Base-by-base conservation (phyloP, 2,329 filamentous ascomycete genomes). In the Ophiostoma ips region DNA sequence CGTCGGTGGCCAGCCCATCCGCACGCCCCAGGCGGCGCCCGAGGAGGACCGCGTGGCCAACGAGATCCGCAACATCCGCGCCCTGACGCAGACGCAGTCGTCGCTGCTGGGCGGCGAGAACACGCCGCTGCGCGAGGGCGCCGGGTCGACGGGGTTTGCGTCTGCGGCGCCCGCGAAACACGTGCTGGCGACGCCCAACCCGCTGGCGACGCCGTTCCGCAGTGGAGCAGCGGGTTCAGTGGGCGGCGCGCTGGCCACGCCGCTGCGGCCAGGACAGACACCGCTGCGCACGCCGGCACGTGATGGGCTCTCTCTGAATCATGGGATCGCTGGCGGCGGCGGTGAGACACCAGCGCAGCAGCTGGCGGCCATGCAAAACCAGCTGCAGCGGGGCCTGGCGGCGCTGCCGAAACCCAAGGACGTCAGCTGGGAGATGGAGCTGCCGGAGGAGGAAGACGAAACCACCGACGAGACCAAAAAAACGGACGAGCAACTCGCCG, bases 21-120 rank as follows among this genome's bases (percentile, higher is more conserved):
- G 92, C 55, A 98, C 92, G 5, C 92, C 92, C 3, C 81, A 83
- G 64, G 92, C 89, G 3, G 85, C 92, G 0, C 84, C 88, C 45
- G 87, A 95, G 62, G 89, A 98, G 62, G 92, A 98, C 60, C 83
- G 87, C 57, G 92, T 98, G 52, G 88, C 90, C 56, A 98, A 96
- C 63, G 92, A 98, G 66, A 90, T 96, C 55, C 81, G 83, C 52
- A 96, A 98, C 63, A 95, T 95, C 45, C 79, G 85, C 56, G 87
- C 92, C 8, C 71, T 95, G 47, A 96, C 88, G 1, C 85, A 94
- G 61, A 96, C 90, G 0, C 86, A 96, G 59, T 96, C 92, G 18
- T 94, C 87, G 10, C 71, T 98, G 9, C 72, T 98, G 0, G 92
- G 92, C 54, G 92, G 90, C 13, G 92, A 98, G 57, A 96, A 96